Conservation (phyloP, 306 rosid species). For the Quercus alba region DNA sequence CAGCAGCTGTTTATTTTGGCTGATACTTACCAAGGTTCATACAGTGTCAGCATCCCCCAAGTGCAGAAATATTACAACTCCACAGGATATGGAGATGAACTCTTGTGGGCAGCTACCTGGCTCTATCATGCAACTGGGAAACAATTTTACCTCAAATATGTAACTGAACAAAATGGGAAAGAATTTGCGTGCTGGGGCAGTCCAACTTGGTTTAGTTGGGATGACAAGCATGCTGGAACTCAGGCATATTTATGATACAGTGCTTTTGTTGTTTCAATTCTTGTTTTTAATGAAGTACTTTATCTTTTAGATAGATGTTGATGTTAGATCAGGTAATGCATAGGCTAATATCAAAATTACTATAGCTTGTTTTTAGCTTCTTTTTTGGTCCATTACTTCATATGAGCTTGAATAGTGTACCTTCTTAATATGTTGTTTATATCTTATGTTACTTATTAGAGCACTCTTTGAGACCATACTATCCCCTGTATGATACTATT, state of each 20-base stretch:
- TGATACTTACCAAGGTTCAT: slow-evolving; percentile 56
- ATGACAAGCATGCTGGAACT: slow-evolving; percentile 69
- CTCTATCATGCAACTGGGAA: slow-evolving; percentile 65
- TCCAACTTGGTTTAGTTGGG: slow-evolving; percentile 75
- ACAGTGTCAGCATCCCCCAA: slow-evolving; percentile 66
- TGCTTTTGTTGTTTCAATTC: background rate
- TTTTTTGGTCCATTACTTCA: background rate
- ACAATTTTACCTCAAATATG: slow-evolving; percentile 49
- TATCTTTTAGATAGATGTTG: background rate
- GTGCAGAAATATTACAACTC: slow-evolving; percentile 61
- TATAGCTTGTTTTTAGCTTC: background rate
- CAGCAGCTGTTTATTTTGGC: slow-evolving; percentile 57
- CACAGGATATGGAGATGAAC: slow-evolving; percentile 74
- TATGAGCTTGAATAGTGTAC: background rate
- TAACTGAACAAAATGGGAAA: slow-evolving; percentile 41
- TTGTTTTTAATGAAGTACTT: background rate
- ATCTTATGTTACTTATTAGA: background rate
- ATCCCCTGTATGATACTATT: background rate
- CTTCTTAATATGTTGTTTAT: background rate
- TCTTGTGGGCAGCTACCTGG: slow-evolving; percentile 75
- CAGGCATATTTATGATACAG: slow-evolving; percentile 29
- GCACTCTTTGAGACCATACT: background rate
- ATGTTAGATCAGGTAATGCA: background rate
- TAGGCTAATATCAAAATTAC: background rate
- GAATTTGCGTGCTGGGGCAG: slow-evolving; percentile 47